phyloP scores from a whole-genome alignment of 2,329 filamentous ascomycete genomes.

The Cladosporium phlei region DNA sequence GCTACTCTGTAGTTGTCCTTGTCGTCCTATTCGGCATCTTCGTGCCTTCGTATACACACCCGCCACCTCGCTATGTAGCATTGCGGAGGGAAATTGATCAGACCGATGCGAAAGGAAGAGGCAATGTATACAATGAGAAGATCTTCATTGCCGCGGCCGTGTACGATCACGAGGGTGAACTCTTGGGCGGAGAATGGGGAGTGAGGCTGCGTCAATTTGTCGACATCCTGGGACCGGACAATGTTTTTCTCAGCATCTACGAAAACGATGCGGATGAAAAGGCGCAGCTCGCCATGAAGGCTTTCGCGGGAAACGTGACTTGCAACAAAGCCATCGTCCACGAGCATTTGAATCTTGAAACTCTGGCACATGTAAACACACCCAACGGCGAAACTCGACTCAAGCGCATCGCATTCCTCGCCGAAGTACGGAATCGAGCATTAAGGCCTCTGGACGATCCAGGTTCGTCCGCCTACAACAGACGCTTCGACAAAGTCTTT shows the following conservation, averaged over 20 bases:
- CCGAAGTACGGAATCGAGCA: slow-evolving; percentile 67
- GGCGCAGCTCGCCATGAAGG: slow-evolving; percentile 51
- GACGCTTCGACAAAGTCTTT: slow-evolving; percentile 68
- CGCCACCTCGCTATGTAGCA: slow-evolving; percentile 49
- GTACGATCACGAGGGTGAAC: slow-evolving; percentile 57
- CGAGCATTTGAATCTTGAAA: slow-evolving; percentile 54
- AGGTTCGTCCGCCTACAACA: slow-evolving; percentile 39
- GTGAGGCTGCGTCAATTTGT: slow-evolving; percentile 57
- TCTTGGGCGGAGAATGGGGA: slow-evolving; percentile 63
- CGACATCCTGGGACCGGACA: slow-evolving; percentile 60
- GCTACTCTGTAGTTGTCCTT: slow-evolving; percentile 18
- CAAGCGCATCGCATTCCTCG: slow-evolving; percentile 69
- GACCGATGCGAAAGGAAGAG: slow-evolving; percentile 35
- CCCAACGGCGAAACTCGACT: slow-evolving; percentile 59
- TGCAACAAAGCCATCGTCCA: slow-evolving; percentile 51
- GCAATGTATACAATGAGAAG: slow-evolving; percentile 56
- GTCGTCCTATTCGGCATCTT: slow-evolving; percentile 45
- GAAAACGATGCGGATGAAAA: slow-evolving; percentile 62
- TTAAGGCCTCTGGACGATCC: slow-evolving; percentile 56
- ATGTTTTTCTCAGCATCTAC: slow-evolving; percentile 69
- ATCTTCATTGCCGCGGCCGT: slow-evolving; percentile 71
- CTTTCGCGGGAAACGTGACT: slow-evolving; percentile 48
- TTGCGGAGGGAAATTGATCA: slow-evolving; percentile 34
- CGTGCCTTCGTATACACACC: slow-evolving; percentile 53
- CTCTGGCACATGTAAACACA: slow-evolving; percentile 56